Evolutionary conservation across 331 rosid species (phyloP).

Genomic region (Malus hybrid): DNA sequence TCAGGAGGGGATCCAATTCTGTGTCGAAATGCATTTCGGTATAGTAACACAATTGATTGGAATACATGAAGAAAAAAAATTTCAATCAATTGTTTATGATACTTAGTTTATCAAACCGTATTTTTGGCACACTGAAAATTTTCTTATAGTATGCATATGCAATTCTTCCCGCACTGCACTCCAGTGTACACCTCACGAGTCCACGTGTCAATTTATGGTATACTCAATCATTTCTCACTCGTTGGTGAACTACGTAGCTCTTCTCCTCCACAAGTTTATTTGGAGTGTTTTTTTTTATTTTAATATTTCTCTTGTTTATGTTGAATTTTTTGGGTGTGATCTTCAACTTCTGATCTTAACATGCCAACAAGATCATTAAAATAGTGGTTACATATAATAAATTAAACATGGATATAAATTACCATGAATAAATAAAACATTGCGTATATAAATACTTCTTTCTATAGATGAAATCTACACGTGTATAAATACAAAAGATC

Average conservation of each 20-base stretch:
- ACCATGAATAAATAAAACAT: neutral
- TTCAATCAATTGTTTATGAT: no score
- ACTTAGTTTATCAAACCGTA: rapidly evolving
- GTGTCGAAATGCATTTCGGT: no score
- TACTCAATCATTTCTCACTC: neutral
- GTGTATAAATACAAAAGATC: no score
- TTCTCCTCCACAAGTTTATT: no score
- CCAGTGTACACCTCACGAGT: neutral
- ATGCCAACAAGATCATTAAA: neutral
- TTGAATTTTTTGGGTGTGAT: neutral
- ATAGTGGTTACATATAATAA: neutral
- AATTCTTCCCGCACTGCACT: neutral
- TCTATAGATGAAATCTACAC: no score
- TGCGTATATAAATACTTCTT: no score
- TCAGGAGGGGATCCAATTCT: no score
- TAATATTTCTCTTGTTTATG: neutral
- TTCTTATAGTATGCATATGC: no score
- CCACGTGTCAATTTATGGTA: neutral
- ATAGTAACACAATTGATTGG: no score
- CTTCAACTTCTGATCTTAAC: neutral
- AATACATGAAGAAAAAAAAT: no score
- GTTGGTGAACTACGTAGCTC: neutral
- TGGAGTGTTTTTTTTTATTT: no score
- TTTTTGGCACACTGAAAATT: rapidly evolving
- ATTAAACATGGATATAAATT: neutral